Base-by-base conservation (phyloP, 2,329 filamentous ascomycete genomes). In the Aspergillus cejpii region DNA sequence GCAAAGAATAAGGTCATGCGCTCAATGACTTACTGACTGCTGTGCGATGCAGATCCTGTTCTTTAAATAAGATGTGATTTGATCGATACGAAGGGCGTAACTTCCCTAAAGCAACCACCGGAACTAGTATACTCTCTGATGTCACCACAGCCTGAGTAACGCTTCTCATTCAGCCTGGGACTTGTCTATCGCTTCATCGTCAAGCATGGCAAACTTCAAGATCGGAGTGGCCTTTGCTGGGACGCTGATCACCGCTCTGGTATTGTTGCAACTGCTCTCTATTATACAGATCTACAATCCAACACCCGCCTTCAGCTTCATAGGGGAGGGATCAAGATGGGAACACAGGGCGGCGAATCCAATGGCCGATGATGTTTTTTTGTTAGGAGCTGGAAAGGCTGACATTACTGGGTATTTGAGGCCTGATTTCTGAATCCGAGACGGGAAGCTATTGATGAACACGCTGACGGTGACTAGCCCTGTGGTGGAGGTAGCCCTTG, bases 401-500 rank as follows among this genome's bases (percentile, higher is more conserved):
- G 83, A 87, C 62, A 83, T 87, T 54, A 87, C 83, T 39, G 83
- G 83, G 76, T 81, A 72, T 20, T 53, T 6, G 10, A 19, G 17
- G 10, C n/a, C n/a, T 31, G 49, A 15, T 21, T 27, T 39, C 44
- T 41, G 37, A 43, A 14, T 24, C 17, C 27, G 2, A 4, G 20
- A 15, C 5, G 14, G 15, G 5, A 37, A 15, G 37, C 19, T 19
- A 19, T 17, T 17, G 10, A 6, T 14, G 19, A 21, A 28, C 27
- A 43, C 31, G 11, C 27, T 31, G 26, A 12, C 23, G 34, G 11
- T 17, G 23, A 10, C 11, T 38, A 80, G 86, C 2, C 88, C 89
- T 0, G 87, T 94, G 10, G 89, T 94, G 17, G 88, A 96, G 65
- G 79, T 96, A 60, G 89, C 88, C 58, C 78, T 96, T 62, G 92